These are phyloP conservation scores for Auricularia auricula-judae DNA, from an alignment of 768 basidiomycete genomes.

Conservation along the genomic window DNA sequence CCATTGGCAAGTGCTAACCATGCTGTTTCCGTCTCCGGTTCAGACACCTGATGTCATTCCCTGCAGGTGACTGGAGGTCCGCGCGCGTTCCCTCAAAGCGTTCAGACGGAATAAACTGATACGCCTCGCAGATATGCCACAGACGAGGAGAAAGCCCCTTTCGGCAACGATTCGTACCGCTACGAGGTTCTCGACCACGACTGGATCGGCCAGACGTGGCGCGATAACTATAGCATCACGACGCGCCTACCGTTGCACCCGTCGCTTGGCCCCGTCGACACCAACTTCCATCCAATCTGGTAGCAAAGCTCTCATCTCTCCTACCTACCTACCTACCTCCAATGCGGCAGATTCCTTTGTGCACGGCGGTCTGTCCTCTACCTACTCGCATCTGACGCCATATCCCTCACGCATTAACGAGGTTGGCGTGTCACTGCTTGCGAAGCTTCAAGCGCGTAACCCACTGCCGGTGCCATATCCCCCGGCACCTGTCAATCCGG, in stretches of 20 bases:
- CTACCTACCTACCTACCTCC: background rate
- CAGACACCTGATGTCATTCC: conserved; percentile 10
- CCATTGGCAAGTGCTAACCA: conserved; percentile 7
- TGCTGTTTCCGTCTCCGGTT: background rate
- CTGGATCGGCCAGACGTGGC: conserved; percentile 27
- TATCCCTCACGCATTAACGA: conserved; percentile 27
- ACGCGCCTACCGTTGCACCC: conserved; percentile 18
- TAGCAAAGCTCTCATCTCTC: conserved; percentile 9
- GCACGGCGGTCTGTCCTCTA: conserved; percentile 30
- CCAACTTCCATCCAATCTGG: conserved; percentile 7
- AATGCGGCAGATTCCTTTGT: conserved; percentile 26
- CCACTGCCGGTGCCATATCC: conserved; percentile 24
- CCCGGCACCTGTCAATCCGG: conserved; percentile 10
- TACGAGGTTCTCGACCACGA: conserved; percentile 21
- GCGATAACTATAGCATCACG: conserved; percentile 23
- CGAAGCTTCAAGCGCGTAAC: conserved; percentile 18
- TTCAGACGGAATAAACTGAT: background rate
- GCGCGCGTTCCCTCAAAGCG: background rate
- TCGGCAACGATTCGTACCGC: conserved; percentile 21
- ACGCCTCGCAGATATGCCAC: conserved; percentile 23
- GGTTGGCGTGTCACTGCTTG: conserved; percentile 25
- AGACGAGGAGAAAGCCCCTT: conserved; percentile 23
- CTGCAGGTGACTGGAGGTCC: conserved; percentile 27
- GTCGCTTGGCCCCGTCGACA: conserved; percentile 7
- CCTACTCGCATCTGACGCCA: conserved; percentile 23